phyloP scores from a whole-genome alignment of 768 basidiomycete genomes.

The Phaffia tasmanica region DNA sequence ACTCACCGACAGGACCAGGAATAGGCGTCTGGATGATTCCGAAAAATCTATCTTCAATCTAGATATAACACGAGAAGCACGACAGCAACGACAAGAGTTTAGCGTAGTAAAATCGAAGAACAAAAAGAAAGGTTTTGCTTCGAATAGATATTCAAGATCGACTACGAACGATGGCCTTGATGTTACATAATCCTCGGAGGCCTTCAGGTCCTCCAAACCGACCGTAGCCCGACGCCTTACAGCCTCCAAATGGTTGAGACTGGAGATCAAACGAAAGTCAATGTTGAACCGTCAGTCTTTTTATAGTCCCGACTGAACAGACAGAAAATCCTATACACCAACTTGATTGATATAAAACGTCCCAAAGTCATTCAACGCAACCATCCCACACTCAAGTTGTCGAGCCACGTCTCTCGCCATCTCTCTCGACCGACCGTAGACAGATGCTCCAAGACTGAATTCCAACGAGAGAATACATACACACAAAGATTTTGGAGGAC shows the following conservation, averaged over 20 bases:
- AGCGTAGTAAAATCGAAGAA: constrained; percentile 41
- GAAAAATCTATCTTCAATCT: constrained; percentile 73
- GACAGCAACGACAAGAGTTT: not conserved
- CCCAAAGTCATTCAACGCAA: constrained; percentile 88
- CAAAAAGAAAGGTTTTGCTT: constrained; percentile 68
- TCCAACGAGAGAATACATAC: not conserved
- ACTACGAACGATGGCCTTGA: constrained; percentile 80
- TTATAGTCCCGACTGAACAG: too few relatives aligned
- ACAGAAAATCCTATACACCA: too few relatives aligned
- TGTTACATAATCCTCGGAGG: constrained; percentile 70
- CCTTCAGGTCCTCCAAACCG: constrained; percentile 95
- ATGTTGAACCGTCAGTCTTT: too few relatives aligned
- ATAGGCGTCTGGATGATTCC: constrained; percentile 71
- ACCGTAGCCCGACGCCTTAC: constrained; percentile 82
- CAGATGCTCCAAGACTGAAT: constrained; percentile 68
- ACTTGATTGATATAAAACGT: constrained; percentile 55
- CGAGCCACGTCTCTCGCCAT: constrained; percentile 70
- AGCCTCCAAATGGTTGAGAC: constrained; percentile 83
- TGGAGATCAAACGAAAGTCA: too few relatives aligned
- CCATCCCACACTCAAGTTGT: constrained; percentile 86
- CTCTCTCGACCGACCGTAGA: constrained; percentile 77
- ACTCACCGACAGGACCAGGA: constrained; percentile 57
- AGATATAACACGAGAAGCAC: constrained; percentile 38
- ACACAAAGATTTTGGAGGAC: not conserved
- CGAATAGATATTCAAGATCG: constrained; percentile 70